Evolutionary conservation across 352 stramenopile species (phyloP), one percentile per base, ranked within the genome.

Genomic region (Globisporangium okanoganense): DNA sequence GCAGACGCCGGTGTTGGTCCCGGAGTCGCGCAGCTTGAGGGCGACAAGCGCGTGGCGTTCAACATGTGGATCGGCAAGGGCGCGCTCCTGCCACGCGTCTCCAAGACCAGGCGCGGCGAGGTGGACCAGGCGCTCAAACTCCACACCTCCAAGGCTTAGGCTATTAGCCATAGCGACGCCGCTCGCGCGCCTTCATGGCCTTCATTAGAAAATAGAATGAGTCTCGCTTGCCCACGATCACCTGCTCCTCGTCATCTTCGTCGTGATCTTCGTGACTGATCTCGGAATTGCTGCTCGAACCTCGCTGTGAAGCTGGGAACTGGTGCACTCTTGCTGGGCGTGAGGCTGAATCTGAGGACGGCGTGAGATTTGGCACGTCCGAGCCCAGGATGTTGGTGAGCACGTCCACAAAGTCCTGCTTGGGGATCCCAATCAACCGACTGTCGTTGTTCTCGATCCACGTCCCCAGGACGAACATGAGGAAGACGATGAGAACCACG

Each of bases 401-500:
- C 9, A 92, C 79, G 9, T 87, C 59, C 24, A 88, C 64, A 47
- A 81, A 92, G 45, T 92, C 82, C 40, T 61, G 61, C 49, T 80
- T 90, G 2, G 78, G 76, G 10, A 92, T 73, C 5, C 78, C 79
- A 16, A 88, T 58, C 22, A 90, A 45, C 5, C 71, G 71, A 63
- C 82, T 92, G 16, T 92, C 71, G 56, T 92, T 92, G 69, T 90
- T 88, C 55, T 92, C 82, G 56, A 92, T 74, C 78, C 79, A 89
- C 31, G 64, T 72, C 8, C 82, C 77, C 3, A 90, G 45, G 13
- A 90, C 75, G 13, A 82, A 33, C 66, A 88, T 74, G 13, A 70
- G 24, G 22, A 89, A 64, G 13, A 82, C 72, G 9, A 90, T 36
- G 18, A 88, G 43, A 22, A 63, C 25, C 8, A 90, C 49, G 27